A percentile compares a stretch with the other conserved stretches of the same genome.
Conservation (phyloP, 208 protist genomes). For the Acanthamoeba lenticulata region DNA sequence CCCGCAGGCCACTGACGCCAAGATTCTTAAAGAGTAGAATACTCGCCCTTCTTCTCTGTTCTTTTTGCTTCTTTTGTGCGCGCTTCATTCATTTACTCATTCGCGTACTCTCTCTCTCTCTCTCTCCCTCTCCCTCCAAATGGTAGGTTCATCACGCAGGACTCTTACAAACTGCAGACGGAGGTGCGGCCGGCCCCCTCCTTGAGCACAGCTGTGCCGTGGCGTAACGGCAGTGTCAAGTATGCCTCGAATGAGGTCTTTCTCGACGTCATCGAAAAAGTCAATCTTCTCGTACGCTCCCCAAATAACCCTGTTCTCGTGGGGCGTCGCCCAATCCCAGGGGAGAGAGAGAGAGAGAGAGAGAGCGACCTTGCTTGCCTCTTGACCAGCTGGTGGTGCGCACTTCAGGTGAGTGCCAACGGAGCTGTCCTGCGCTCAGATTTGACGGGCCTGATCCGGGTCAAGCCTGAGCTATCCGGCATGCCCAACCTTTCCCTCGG, state of each 20-base stretch:
- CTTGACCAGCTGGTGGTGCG: neutral
- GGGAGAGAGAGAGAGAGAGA: neutral
- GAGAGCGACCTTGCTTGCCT: conserved; percentile 19
- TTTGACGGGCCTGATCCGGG: conserved; percentile 92
- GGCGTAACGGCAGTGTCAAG: conserved; percentile 89
- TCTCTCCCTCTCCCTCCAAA: neutral
- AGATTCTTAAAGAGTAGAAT: conserved; percentile 88
- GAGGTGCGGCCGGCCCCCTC: conserved; percentile 72
- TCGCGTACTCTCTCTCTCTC: conserved; percentile 33
- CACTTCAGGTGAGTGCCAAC: conserved; percentile 74
- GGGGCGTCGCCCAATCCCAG: neutral
- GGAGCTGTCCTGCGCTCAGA: conserved; percentile 91
- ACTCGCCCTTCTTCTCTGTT: conserved; percentile 47
- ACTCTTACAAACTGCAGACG: conserved; percentile 86
- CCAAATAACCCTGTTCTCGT: neutral
- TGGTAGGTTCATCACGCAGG: conserved; percentile 88
- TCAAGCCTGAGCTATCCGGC: conserved; percentile 90
- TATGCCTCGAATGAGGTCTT: conserved; percentile 95
- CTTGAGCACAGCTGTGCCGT: conserved; percentile 88
- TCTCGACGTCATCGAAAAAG: conserved; percentile 94
- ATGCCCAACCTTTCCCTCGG: conserved; percentile 95
- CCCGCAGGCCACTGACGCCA: conserved; percentile 89
- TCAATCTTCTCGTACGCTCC: conserved; percentile 92
- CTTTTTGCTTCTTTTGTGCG: neutral
- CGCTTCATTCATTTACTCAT: conserved; percentile 57